Conservation (phyloP, 2,329 filamentous ascomycete genomes). For the Aureobasidium namibiae region DNA sequence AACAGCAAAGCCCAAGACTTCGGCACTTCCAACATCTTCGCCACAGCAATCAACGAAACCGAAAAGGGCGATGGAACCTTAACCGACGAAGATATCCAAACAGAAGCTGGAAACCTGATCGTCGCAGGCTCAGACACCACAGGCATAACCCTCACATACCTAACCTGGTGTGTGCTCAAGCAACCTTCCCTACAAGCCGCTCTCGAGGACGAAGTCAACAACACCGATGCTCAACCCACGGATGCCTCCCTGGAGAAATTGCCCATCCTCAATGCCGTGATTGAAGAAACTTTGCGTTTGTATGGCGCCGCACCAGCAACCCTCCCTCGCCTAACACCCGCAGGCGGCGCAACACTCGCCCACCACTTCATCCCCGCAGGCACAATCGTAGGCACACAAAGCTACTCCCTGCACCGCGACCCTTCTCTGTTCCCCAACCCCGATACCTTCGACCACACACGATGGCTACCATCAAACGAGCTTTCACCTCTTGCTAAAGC, state of each 20-base stretch:
- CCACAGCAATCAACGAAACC: slow-evolving; percentile 16
- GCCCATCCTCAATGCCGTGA: slow-evolving; percentile 20
- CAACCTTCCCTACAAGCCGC: slow-evolving; percentile 17
- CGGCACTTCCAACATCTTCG: slow-evolving; percentile 15
- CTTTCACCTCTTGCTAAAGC: slow-evolving; percentile 16
- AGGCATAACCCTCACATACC: slow-evolving; percentile 23
- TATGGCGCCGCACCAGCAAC: slow-evolving; percentile 25
- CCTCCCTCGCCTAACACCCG: slow-evolving; percentile 22
- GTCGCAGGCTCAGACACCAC: slow-evolving; percentile 28
- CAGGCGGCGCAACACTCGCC: slow-evolving; percentile 18
- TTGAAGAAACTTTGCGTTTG: slow-evolving; percentile 25
- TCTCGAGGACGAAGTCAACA: slow-evolving; percentile 22
- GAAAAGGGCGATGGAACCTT: slow-evolving; percentile 16
- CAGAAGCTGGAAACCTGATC: slow-evolving; percentile 23
- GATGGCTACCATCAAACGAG: slow-evolving; percentile 18
- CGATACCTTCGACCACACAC: slow-evolving; percentile 20
- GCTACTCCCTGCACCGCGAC: slow-evolving; percentile 23
- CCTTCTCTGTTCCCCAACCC: slow-evolving; percentile 20
- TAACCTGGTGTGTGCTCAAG: slow-evolving; percentile 23
- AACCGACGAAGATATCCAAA: slow-evolving; percentile 21
- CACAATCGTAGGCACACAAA: slow-evolving; percentile 21
- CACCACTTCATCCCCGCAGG: slow-evolving; percentile 21
- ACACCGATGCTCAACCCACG: slow-evolving; percentile 11
- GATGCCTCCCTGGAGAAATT: slow-evolving; percentile 19
- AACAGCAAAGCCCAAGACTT: slow-evolving; percentile 10